Conservation (phyloP, 495 filamentous ascomycete species). For the Rhizodiscina lignyota region DNA sequence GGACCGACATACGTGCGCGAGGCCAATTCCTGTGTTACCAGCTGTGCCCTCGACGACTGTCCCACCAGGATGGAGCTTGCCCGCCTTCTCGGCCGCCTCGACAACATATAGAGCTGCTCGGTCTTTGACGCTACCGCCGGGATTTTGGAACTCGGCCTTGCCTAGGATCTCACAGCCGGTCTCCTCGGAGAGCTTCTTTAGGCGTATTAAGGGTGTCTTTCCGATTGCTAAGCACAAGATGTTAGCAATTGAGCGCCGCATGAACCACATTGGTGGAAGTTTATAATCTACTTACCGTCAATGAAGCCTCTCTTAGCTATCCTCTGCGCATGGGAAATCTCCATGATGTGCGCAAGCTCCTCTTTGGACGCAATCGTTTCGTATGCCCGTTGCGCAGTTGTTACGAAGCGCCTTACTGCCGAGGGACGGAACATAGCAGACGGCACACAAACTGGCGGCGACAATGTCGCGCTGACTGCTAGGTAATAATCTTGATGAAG, state of each 20-base stretch:
- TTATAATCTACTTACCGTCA: slow-evolving; percentile 50
- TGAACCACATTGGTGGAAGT: neutral
- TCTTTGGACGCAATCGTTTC: too few relatives aligned
- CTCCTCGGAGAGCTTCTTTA: slow-evolving; percentile 74
- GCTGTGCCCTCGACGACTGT: slow-evolving; percentile 95
- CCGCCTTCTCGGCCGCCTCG: slow-evolving; percentile 79
- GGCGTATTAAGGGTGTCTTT: slow-evolving; percentile 84
- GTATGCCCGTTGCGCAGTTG: too few relatives aligned
- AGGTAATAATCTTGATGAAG: too few relatives aligned
- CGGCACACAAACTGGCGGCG: too few relatives aligned
- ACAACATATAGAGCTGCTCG: slow-evolving; percentile 89
- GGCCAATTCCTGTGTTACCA: slow-evolving; percentile 93
- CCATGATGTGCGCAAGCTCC: slow-evolving; percentile 40
- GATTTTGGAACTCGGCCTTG: slow-evolving; percentile 98
- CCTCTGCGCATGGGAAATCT: slow-evolving; percentile 70
- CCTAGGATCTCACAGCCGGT: slow-evolving; percentile 91
- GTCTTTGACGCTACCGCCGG: slow-evolving; percentile 92
- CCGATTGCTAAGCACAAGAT: slow-evolving; percentile 57
- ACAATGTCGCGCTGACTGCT: too few relatives aligned
- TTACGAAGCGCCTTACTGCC: too few relatives aligned
- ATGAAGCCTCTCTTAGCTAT: slow-evolving; percentile 59
- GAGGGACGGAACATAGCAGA: too few relatives aligned
- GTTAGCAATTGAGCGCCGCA: slow-evolving; percentile 8
- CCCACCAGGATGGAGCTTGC: slow-evolving; percentile 65
- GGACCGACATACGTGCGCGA: slow-evolving; percentile 88